Evolutionary conservation across 257 asterid genomes (phyloP).

Genomic region (Paraleonurus japonicus): DNA sequence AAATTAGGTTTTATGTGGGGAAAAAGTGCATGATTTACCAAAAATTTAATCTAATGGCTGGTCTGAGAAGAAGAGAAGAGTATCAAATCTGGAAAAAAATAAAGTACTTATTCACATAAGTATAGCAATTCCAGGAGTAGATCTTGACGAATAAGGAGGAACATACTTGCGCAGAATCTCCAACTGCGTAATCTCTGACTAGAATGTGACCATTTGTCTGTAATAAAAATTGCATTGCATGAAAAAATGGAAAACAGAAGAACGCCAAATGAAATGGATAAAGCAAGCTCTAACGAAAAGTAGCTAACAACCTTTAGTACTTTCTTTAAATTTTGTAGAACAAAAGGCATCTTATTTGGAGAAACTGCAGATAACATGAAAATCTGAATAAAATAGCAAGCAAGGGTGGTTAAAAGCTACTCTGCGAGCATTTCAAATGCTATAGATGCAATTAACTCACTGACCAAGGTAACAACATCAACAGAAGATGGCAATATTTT

Average conservation of each 20-base stretch:
- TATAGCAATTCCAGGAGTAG: neutral
- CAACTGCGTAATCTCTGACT: slow-evolving; percentile 74
- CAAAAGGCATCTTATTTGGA: slow-evolving; percentile 68
- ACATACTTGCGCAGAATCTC: slow-evolving; percentile 78
- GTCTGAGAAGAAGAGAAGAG: slow-evolving; percentile 1
- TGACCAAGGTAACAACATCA: slow-evolving; percentile 74
- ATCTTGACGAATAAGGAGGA: slow-evolving; percentile 13
- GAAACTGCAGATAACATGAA: slow-evolving; percentile 87
- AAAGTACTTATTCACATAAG: neutral
- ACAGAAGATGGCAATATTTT: slow-evolving; percentile 57
- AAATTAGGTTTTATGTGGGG: neutral
- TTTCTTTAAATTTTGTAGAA: slow-evolving; percentile 63
- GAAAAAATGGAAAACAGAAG: neutral
- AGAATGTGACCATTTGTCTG: slow-evolving; percentile 84
- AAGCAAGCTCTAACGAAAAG: neutral
- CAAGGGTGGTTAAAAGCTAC: slow-evolving; percentile 2
- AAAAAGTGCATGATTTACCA: neutral
- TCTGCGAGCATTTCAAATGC: neutral
- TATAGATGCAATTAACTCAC: slow-evolving; percentile 20
- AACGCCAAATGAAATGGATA: slow-evolving; percentile 13
- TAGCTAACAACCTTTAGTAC: slow-evolving; percentile 55
- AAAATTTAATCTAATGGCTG: neutral
- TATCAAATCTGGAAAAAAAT: slow-evolving; percentile 11
- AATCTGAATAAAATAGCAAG: slow-evolving; percentile 49
- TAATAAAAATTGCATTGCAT: slow-evolving; percentile 22